Conservation (phyloP, 1,284 basidiomycete genomes). For the Leccinum pseudoinsigne region DNA sequence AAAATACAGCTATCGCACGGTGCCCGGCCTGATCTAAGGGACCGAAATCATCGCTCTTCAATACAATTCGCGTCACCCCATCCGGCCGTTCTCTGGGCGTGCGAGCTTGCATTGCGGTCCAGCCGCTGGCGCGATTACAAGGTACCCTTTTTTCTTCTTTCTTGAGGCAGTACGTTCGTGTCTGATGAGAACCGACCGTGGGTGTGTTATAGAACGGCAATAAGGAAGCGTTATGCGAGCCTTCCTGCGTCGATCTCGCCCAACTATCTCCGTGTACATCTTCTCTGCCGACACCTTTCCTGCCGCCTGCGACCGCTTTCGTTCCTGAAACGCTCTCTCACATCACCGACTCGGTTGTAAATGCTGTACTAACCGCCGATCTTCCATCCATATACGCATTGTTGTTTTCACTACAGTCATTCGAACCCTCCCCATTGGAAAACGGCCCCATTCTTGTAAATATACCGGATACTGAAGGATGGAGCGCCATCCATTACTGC, state of each 20-base stretch:
- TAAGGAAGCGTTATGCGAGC: conserved; percentile 28
- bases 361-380: conserved; percentile 50
- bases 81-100: conserved; percentile 62
- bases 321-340: conserved; percentile 39
- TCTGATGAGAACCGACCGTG: conserved; percentile 11
- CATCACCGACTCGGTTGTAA: conserved; percentile 50
- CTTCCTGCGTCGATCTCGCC: conserved; percentile 24
- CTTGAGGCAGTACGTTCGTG: conserved; percentile 1
- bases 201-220: conserved; percentile 29
- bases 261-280: conserved; percentile 30
- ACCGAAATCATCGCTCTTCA: conserved; percentile 65
- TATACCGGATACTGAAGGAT: conserved; percentile 60
- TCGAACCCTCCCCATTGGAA: conserved; percentile 42
- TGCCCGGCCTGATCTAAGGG: conserved; percentile 68
- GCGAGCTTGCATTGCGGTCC: conserved; percentile 62
- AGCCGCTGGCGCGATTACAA: conserved; percentile 56
- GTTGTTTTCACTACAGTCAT: conserved; percentile 51
- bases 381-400: conserved; percentile 51
- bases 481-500: conserved; percentile 72
- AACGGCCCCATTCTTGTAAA: conserved; percentile 56
- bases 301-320: conserved; percentile 29
- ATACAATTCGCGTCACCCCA: conserved; percentile 65
- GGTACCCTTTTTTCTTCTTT: conserved; percentile 36
- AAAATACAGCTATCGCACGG: conserved; percentile 57
- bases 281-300: conserved; percentile 11